These are phyloP conservation scores for Selenicereus undatus DNA, from an alignment of 148 eudicot genomes.

Conservation along the genomic window DNA sequence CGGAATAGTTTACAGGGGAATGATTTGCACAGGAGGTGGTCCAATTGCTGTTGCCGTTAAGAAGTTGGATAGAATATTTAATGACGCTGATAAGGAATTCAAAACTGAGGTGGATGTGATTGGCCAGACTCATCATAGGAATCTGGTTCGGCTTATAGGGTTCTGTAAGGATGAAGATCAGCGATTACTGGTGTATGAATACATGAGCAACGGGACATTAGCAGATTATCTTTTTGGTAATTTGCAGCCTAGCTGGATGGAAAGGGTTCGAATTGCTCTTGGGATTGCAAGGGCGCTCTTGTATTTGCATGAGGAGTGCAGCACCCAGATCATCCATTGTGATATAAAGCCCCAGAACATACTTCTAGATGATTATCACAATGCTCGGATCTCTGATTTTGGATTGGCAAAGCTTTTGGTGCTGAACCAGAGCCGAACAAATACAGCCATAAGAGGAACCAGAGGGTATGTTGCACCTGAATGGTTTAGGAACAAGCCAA, in stretches of 20 bases:
- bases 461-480: constrained; percentile 83
- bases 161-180: constrained; percentile 47
- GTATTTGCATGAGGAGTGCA: constrained; percentile 59
- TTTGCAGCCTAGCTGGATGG: constrained; percentile 35
- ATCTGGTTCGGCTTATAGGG: constrained; percentile 43
- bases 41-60: constrained; percentile 17
- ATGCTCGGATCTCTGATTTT: constrained; percentile 54
- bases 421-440: constrained; percentile 44
- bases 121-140: constrained; percentile 42
- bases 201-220: constrained; percentile 43
- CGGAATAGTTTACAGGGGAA: constrained; percentile 47
- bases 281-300: constrained; percentile 39
- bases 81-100: constrained; percentile 48
- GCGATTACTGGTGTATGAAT: constrained; percentile 45
- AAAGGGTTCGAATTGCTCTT: constrained; percentile 26
- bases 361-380: constrained; percentile 43
- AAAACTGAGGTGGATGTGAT: constrained; percentile 40
- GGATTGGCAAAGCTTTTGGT: constrained; percentile 58
- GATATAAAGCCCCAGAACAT: constrained; percentile 71
- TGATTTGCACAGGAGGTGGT: constrained; percentile 17
- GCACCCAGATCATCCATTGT: constrained; percentile 61
- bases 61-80: constrained; percentile 17
- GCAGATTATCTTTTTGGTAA: constrained; percentile 37
- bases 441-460: constrained; percentile 55
- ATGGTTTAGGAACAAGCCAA: constrained; percentile 55